Base-by-base conservation (phyloP, 352 stramenopile genomes). In the Phytophthora capsici region DNA sequence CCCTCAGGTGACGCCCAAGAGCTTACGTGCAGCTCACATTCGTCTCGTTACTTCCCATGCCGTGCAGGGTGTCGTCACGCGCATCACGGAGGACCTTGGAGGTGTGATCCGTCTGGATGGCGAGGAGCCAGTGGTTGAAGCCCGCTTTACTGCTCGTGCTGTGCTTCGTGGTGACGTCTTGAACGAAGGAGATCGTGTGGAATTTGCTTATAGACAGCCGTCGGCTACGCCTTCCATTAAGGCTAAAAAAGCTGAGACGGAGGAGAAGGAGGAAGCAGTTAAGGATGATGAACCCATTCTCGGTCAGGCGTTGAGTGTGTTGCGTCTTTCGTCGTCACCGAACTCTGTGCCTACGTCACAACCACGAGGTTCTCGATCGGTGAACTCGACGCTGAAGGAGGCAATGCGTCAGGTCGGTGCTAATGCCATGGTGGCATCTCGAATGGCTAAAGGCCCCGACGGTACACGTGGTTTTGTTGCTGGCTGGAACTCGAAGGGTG, bases 361-460 rank as follows among this genome's bases (percentile, higher is more conserved):
- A 2, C 68, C 68, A 41, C 83, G 80, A 28, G 73, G 70, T 19
- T 76, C 77, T 32, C 85, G 82, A 23, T 67, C 52, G 4, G 84
- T 89, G 19, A 93, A 89, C 72, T 93, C 80, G 17, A 87, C 75
- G 57, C 67, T 91, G 28, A 73, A 75, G 52, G 74, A 89, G 54
- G 82, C 80, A 1, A 89, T 90, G 84, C 82, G 77, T 6, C 77
- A 87, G 37, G 69, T 88, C 22, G 80, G 82, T 17, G 82, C 73
- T n/a, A 88, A 71, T 22, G 82, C 84, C 0, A 75, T 89, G 51
- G 80, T 80, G 23, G 66, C 71, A 20, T 89, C 80, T 37, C 79
- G 84, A 44, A 93, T 89, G 75, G 86, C 84, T 13, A 90, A 87
- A 56, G 86, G 86, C 3, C 86, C 84, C 1, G 79, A 94, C 55